Evolutionary conservation across 2,329 filamentous ascomycete species (phyloP).

Genomic region (Xylariaceae sp.): DNA sequence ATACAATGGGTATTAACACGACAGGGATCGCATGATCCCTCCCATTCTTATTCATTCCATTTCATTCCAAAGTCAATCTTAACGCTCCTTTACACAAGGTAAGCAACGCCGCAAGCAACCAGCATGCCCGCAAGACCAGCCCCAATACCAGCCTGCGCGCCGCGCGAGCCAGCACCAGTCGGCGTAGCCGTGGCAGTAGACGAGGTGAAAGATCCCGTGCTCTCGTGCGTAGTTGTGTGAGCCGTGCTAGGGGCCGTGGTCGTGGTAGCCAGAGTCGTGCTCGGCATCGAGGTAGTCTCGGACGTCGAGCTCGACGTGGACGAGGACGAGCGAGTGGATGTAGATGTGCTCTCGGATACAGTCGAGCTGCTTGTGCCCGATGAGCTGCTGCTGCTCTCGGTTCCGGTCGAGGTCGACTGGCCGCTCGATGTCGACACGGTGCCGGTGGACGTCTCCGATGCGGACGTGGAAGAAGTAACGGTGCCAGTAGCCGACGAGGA

Average conservation of each 20-base stretch:
- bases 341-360: slow-evolving; percentile 3
- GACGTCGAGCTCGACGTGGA: neutral
- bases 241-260: slow-evolving; percentile 3
- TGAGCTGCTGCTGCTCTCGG: neutral
- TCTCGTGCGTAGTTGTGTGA: neutral
- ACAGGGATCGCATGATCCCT: neutral
- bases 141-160: slow-evolving; percentile 17
- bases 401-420: neutral
- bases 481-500: slow-evolving; percentile 4
- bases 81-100: slow-evolving; percentile 22
- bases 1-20: slow-evolving; percentile 4
- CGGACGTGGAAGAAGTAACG: neutral
- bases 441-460: neutral
- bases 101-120: slow-evolving; percentile 19
- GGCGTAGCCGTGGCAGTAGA: slow-evolving; percentile 8
- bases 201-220: neutral
- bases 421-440: neutral
- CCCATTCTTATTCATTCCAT: neutral
- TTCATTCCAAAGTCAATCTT: neutral
- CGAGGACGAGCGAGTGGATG: slow-evolving; percentile 4
- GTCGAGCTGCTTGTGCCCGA: neutral
- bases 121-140: slow-evolving; percentile 21
- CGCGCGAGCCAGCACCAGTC: slow-evolving; percentile 14
- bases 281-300: neutral
- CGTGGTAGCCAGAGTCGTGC: neutral